phyloP scores from a whole-genome alignment of 345 rosid genomes.

The Gossypium arboreum region DNA sequence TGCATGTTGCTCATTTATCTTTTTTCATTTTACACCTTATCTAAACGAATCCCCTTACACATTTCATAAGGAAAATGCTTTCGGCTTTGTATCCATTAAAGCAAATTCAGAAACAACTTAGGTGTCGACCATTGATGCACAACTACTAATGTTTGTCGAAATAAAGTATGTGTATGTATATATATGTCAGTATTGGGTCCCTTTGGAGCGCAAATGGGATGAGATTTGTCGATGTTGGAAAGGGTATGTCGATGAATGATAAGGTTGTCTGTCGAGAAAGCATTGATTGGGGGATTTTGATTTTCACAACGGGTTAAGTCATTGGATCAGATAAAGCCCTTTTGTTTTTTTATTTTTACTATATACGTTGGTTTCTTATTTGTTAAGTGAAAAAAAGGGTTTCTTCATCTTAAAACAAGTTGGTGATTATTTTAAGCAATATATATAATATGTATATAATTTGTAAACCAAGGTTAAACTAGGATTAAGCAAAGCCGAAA shows the following conservation, averaged over 20 bases:
- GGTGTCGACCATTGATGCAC: no score
- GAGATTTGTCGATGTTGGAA: neutral
- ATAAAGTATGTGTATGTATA: no score
- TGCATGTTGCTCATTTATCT: no score
- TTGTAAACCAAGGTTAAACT: conserved; percentile 24
- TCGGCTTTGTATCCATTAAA: no score
- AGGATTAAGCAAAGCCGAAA: conserved; percentile 16
- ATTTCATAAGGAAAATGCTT: no score
- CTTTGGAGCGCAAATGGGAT: neutral
- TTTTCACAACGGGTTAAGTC: neutral
- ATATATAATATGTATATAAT: neutral
- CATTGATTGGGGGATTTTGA: neutral
- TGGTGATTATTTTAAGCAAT: conserved; percentile 17
- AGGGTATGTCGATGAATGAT: neutral
- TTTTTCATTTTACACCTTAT: no score
- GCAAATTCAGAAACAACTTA: no score
- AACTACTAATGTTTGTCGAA: no score
- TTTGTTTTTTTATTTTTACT: neutral
- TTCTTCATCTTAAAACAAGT: conserved; percentile 21
- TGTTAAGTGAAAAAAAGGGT: neutral
- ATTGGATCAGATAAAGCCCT: neutral
- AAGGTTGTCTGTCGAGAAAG: conserved; percentile 1
- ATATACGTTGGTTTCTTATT: neutral
- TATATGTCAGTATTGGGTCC: neutral
- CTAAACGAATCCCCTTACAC: no score